A percentile compares a stretch with the other conserved stretches of the same genome.
Conservation (phyloP, 768 basidiomycete species). For the Suillus spraguei region DNA sequence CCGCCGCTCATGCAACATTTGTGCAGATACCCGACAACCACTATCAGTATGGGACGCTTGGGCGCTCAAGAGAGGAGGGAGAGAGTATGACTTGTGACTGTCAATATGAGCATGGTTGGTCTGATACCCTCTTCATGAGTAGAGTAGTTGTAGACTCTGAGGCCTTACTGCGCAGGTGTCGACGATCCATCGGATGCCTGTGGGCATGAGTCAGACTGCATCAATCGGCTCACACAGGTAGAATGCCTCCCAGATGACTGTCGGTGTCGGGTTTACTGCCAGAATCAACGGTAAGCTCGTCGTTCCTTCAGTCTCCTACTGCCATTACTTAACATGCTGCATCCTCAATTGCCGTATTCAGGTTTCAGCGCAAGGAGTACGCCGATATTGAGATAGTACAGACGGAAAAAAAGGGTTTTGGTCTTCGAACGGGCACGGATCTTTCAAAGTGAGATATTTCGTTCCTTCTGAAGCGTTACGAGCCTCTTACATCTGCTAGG, state of each 20-base stretch:
- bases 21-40: constrained; percentile 73
- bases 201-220: constrained; percentile 89
- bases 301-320: constrained; percentile 1
- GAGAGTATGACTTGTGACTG: constrained; percentile 99
- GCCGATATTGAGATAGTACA: constrained; percentile 86
- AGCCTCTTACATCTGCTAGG: constrained; percentile 42
- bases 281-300: constrained; percentile 81
- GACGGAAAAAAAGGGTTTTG: constrained; percentile 96
- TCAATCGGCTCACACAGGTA: constrained; percentile 95
- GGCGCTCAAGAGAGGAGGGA: constrained; percentile 83
- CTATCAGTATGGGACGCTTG: constrained; percentile 86
- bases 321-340: constrained; percentile 10
- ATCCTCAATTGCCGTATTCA: constrained; percentile 32
- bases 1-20: constrained; percentile 73
- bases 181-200: constrained; percentile 73
- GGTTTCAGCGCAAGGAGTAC: constrained; percentile 87
- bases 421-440: constrained; percentile 76
- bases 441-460: constrained; percentile 55
- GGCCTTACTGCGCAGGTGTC: constrained; percentile 45
- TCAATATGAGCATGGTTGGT: constrained; percentile 79
- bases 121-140: constrained; percentile 17
- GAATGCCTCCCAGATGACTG: constrained; percentile 94
- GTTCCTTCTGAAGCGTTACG: constrained; percentile 5
- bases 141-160: constrained; percentile 31
- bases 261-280: constrained; percentile 77